Evolutionary conservation across 345 rosid species (phyloP).

Genomic region (Combretum micranthum): DNA sequence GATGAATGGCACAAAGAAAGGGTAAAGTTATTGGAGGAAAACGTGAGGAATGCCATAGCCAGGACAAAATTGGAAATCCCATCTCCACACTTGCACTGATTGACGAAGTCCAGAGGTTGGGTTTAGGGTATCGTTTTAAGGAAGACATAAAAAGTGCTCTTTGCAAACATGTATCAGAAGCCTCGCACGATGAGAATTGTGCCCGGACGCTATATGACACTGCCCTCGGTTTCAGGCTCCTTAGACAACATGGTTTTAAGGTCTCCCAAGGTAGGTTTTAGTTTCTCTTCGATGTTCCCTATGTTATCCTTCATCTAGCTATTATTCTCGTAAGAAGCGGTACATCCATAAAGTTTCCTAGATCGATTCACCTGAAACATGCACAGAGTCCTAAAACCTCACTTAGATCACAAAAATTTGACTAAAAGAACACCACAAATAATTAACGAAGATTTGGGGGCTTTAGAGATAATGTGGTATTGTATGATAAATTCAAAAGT

Average conservation of each 20-base stretch:
- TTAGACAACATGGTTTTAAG: slow-evolving; percentile 32
- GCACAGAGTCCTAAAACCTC: too few species aligned
- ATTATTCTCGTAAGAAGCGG: too few species aligned
- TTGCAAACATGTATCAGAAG: slow-evolving; percentile 1
- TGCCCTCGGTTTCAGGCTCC: slow-evolving; percentile 39
- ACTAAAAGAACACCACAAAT: neutral
- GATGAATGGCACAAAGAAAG: slow-evolving; percentile 1
- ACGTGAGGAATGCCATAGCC: slow-evolving; percentile 15
- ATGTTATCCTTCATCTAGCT: neutral
- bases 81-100: slow-evolving; percentile 21
- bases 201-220: slow-evolving; percentile 15
- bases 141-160: slow-evolving; percentile 22
- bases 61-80: slow-evolving; percentile 6
- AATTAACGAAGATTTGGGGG: too few species aligned
- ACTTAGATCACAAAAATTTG: neutral
- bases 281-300: neutral
- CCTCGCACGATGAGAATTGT: neutral
- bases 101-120: slow-evolving; percentile 38
- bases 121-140: slow-evolving; percentile 25
- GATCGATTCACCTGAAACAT: too few species aligned
- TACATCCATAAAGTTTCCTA: too few species aligned
- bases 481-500: too few species aligned
- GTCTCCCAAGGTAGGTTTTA: slow-evolving; percentile 31
- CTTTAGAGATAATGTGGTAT: too few species aligned
- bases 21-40: slow-evolving; percentile 19